phyloP scores from a whole-genome alignment of 1,284 basidiomycete genomes.

The Trametes sp. region DNA sequence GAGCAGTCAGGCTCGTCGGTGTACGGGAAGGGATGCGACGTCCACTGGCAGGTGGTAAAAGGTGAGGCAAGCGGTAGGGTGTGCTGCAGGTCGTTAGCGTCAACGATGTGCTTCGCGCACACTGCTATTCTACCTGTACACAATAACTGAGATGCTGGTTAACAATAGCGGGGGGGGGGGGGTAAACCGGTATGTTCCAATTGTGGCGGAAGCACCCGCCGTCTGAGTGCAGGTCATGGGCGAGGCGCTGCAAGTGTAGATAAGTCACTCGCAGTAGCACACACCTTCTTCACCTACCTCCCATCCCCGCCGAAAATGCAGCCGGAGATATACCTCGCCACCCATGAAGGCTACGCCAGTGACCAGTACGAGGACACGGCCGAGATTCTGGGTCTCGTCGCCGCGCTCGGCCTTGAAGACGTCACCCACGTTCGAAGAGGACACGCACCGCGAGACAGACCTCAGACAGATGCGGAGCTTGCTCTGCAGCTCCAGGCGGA shows the following conservation, averaged over 20 bases:
- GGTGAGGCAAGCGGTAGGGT: background rate
- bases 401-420: background rate
- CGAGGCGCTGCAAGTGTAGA: no score
- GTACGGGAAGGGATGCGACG: background rate
- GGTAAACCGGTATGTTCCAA: background rate
- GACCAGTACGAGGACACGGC: background rate
- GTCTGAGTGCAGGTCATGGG: background rate
- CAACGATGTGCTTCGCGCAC: background rate
- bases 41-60: no score
- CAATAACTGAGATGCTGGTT: background rate
- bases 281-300: no score
- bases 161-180: background rate
- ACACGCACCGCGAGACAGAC: background rate
- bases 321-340: background rate
- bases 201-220: background rate
- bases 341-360: background rate
- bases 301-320: background rate
- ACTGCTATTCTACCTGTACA: background rate
- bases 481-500: slow-evolving; percentile 55
- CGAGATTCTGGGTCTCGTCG: background rate
- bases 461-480: slow-evolving; percentile 53
- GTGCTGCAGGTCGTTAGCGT: background rate
- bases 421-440: background rate
- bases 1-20: no score
- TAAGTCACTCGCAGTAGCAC: no score